Evolutionary conservation across 2,329 filamentous ascomycete genomes (phyloP).

Genomic region (Claviceps fusiformis): DNA sequence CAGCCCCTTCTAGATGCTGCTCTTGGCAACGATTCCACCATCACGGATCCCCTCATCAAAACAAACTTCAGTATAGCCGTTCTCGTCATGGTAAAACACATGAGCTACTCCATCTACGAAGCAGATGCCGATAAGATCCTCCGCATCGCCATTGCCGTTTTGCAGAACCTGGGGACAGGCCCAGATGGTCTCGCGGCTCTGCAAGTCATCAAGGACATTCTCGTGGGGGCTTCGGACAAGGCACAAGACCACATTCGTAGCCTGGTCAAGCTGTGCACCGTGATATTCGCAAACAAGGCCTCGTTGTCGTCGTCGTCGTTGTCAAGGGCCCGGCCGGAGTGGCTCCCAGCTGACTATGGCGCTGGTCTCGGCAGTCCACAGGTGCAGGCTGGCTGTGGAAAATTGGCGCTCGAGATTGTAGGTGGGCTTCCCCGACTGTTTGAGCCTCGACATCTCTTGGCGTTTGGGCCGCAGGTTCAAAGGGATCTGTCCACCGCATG

Average conservation of each 20-base stretch:
- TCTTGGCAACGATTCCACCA: slow-evolving; percentile 15
- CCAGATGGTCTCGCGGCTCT: slow-evolving; percentile 35
- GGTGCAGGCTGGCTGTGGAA: slow-evolving; percentile 26
- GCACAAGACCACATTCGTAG: slow-evolving; percentile 35
- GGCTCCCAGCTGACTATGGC: slow-evolving; percentile 18
- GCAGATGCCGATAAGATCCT: slow-evolving; percentile 34
- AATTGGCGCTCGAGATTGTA: slow-evolving; percentile 33
- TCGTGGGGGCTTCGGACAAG: slow-evolving; percentile 30
- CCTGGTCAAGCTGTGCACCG: slow-evolving; percentile 31
- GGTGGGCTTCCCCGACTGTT: slow-evolving; percentile 32
- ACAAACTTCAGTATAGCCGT: slow-evolving; percentile 33
- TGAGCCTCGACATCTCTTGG: slow-evolving; percentile 32
- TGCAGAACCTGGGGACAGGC: slow-evolving; percentile 27
- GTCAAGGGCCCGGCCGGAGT: slow-evolving; percentile 13
- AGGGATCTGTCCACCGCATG: slow-evolving; percentile 36
- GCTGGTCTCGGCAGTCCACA: slow-evolving; percentile 8
- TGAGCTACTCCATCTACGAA: slow-evolving; percentile 37
- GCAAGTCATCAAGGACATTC: slow-evolving; percentile 32
- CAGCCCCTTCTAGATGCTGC: slow-evolving; percentile 32
- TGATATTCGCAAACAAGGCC: slow-evolving; percentile 22
- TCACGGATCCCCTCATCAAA: slow-evolving; percentile 16
- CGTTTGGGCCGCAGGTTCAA: slow-evolving; percentile 29
- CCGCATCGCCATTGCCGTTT: slow-evolving; percentile 33
- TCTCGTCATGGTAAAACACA: slow-evolving; percentile 34
- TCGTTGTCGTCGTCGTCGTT: slow-evolving; percentile 11